A percentile compares a stretch with the other conserved stretches of the same genome.
phyloP scores from a whole-genome alignment of 2,329 filamentous ascomycete species.

The Incumbomyces delicatus region DNA sequence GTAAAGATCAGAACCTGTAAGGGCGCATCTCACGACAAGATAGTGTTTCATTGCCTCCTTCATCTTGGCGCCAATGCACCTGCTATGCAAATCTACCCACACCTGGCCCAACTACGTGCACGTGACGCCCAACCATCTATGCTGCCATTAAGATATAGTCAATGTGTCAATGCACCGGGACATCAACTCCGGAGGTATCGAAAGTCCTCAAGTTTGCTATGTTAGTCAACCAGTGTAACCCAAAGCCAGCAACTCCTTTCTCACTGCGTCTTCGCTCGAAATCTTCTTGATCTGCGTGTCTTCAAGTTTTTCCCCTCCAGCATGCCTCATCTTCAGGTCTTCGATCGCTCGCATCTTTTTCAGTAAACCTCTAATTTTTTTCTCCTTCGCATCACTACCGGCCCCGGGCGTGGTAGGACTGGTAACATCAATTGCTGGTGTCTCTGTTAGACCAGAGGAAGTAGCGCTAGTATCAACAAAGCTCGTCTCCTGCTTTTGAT shows the following conservation, averaged over 20 bases:
- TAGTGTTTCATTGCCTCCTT: no score
- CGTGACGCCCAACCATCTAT: no score
- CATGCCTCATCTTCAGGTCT: slow-evolving; percentile 92
- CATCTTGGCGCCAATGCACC: no score
- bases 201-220: neutral
- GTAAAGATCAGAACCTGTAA: no score
- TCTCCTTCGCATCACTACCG: slow-evolving; percentile 59
- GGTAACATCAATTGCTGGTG: slow-evolving; percentile 23
- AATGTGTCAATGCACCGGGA: no score
- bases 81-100: no score
- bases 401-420: slow-evolving; percentile 27
- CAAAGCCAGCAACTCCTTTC: slow-evolving; percentile 67
- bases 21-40: no score
- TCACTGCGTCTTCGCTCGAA: slow-evolving; percentile 70
- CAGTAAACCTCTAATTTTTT: slow-evolving; percentile 85
- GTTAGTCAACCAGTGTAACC: slow-evolving; percentile 29
- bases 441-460: slow-evolving; percentile 22
- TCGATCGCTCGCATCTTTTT: slow-evolving; percentile 99
- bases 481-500: slow-evolving; percentile 23
- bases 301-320: slow-evolving; percentile 90
- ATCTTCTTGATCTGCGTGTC: slow-evolving; percentile 99
- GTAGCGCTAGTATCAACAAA: slow-evolving; percentile 24
- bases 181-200: no score
- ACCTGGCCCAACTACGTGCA: no score
- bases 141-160: no score